Base-by-base conservation (phyloP, 495 filamentous ascomycete genomes). In the Filosporella fistucella region DNA sequence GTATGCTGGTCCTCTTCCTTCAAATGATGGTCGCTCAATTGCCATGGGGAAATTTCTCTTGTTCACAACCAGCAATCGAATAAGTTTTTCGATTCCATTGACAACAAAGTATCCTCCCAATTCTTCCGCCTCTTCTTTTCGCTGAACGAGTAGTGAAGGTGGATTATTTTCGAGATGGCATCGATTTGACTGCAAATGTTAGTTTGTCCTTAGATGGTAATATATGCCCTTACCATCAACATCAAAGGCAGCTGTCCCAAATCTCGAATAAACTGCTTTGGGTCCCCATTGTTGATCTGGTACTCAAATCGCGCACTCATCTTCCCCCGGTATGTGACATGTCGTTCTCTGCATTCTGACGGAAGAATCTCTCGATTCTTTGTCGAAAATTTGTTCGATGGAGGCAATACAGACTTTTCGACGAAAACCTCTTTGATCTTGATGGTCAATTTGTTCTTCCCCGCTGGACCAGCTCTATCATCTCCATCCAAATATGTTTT, bases 11-110 rank as follows among this genome's bases (percentile, higher is more conserved):
- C 93, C 93, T 68, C 93, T 79, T 52, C 85, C 87, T 44, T 77
- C 70, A 70, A 96, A 97, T 36, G 90, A 95, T 28, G 85, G 80
- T 52, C 93, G 86, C 51, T 86, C 76, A 60, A 96, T 95, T 23
- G 91, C 91, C 77, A 96, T 86, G 30, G 93, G 91, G 58, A 86
- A 94, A 66, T 98, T 96, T 54, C 93, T 80, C 58, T 86, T 77
- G 52, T 86, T 85, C 46, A 96, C 79, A 32, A 96, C 80, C 49
- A 98, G 76, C 71, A 98, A 78, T 51, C 93, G 89, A 57, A 98
- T 89, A 35, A 98, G 71, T 71, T 96, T 97, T 63, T 98, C 93
- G 40, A 87, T 96, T 44, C 93, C 93, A 54, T 96, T 96, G 55
- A 98, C 81, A 55, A 98, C 78, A 62, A 95, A 96, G 65, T 95